Evolutionary conservation across 495 filamentous ascomycete species (phyloP).

Genomic region (Xylaria venustula): DNA sequence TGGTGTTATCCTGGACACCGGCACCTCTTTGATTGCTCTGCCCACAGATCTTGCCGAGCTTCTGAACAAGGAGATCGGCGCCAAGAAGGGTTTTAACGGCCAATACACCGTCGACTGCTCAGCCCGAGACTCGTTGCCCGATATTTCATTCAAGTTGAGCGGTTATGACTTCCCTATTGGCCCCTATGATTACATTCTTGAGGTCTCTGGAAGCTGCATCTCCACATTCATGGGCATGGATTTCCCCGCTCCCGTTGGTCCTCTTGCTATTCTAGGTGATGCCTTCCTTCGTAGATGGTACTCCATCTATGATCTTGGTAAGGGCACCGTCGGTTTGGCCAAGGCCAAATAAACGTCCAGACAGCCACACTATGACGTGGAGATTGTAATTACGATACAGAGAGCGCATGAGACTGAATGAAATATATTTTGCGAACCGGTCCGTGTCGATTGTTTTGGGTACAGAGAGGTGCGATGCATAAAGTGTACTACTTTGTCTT

Average conservation of each 20-base stretch:
- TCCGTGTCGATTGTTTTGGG: background rate
- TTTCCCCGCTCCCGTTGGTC: slow-evolving; percentile 86
- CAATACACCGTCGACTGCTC: slow-evolving; percentile 92
- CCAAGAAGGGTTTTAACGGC: slow-evolving; percentile 93
- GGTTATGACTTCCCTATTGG: slow-evolving; percentile 90
- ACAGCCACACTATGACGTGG: background rate
- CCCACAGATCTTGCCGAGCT: slow-evolving; percentile 92
- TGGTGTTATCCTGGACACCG: slow-evolving; percentile 96
- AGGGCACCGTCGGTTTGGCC: slow-evolving; percentile 82
- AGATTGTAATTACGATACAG: slow-evolving; percentile 14
- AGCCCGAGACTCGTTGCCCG: slow-evolving; percentile 77
- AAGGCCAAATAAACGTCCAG: slow-evolving; percentile 60
- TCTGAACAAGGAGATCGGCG: slow-evolving; percentile 95
- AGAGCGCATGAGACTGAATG: slow-evolving; percentile 6
- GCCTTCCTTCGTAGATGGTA: slow-evolving; percentile 97
- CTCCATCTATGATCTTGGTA: slow-evolving; percentile 91
- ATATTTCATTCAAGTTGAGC: slow-evolving; percentile 81
- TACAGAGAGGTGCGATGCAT: background rate
- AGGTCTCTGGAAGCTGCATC: slow-evolving; percentile 93
- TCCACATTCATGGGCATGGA: slow-evolving; percentile 98
- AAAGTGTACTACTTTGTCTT: background rate
- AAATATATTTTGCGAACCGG: background rate
- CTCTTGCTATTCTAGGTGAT: slow-evolving; percentile 94
- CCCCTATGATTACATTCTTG: slow-evolving; percentile 92
- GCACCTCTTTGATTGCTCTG: slow-evolving; percentile 95